Evolutionary conservation across 2,329 filamentous ascomycete species (phyloP).

Genomic region (Hypocreales sp.): DNA sequence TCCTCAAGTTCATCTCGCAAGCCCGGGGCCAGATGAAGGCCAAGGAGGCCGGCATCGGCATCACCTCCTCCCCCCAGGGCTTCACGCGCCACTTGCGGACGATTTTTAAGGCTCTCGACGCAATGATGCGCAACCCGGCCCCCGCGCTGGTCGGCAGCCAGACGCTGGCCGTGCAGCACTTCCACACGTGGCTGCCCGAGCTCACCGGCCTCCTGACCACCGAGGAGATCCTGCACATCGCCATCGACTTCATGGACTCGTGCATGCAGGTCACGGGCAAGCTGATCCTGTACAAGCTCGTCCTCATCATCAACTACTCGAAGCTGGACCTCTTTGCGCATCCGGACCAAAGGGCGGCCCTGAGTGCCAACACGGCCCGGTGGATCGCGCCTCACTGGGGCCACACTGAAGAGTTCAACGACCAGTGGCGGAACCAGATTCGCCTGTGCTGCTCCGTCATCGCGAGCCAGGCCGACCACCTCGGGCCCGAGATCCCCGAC

Average conservation of each 20-base stretch:
- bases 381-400: slow-evolving; percentile 97
- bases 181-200: slow-evolving; percentile 95
- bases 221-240: slow-evolving; percentile 79
- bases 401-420: slow-evolving; percentile 51
- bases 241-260: slow-evolving; percentile 86
- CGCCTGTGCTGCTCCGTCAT: slow-evolving; percentile 87
- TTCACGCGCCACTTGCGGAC: slow-evolving; percentile 74
- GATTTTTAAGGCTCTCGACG: slow-evolving; percentile 81
- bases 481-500: slow-evolving; percentile 69
- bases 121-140: slow-evolving; percentile 75
- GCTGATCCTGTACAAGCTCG: slow-evolving; percentile 78
- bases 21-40: slow-evolving; percentile 71
- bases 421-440: slow-evolving; percentile 86
- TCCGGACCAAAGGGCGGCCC: slow-evolving; percentile 56
- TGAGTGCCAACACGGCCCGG: slow-evolving; percentile 67
- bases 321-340: slow-evolving; percentile 66
- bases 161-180: slow-evolving; percentile 87
- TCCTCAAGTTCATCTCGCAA: slow-evolving; percentile 89
- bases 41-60: slow-evolving; percentile 80
- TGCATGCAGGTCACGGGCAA: slow-evolving; percentile 80
- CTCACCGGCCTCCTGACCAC: slow-evolving; percentile 59
- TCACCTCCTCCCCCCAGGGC: slow-evolving; percentile 53
- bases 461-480: slow-evolving; percentile 65
- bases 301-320: slow-evolving; percentile 85
- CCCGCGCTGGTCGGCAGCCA: slow-evolving; percentile 86